Evolutionary conservation across 1,284 basidiomycete species (phyloP), one percentile per base, ranked within the genome.

Genomic region (Ceratobasidium papillatum): DNA sequence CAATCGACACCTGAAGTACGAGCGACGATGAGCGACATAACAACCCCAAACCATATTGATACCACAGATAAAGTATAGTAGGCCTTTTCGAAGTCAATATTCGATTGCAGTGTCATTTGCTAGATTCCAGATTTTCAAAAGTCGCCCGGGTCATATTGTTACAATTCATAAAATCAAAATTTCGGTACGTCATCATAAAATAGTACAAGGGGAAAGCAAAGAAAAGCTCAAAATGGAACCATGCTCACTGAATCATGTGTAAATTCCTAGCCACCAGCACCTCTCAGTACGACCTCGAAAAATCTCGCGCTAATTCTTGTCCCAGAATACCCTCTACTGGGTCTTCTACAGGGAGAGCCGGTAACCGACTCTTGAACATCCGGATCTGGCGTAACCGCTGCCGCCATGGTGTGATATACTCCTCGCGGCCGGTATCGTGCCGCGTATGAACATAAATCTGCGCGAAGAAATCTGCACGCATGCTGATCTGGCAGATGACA

Each of bases 371-470:
- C 30, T 83, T 80, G 80, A 91, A 87, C 73, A 91, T 87, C 78
- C 90, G 90, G 80, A 98, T 95, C 1, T 90, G 86, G 79, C 93
- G 88, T 77, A 96, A 81, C 58, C 96, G 88, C 73, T 87, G 85
- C 77, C 94, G 87, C 96, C 96, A 98, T 80, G 95, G 95, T 7
- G 94, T 96, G 79, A 90, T 90, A 80, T 94, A 91, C 80, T 98
- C 96, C 38, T 90, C 84, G 77, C 87, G 85, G 79, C 84, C 81
- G 61, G 91, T 90, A 81, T 95, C 89, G 38, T 85, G 83, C 75
- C 90, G 86, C 9, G 94, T 95, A 77, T 89, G 86, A 77, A 91
- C 86, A 80, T 93, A 97, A 41, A 96, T 89, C 51, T 90, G 89
- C 0, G 94, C 91, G 80, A 97, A 95, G 88, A 94, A 93, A 82